These are phyloP conservation scores for Botrytis cinerea DNA, from an alignment of 2,329 filamentous ascomycete genomes.

Conservation along the genomic window DNA sequence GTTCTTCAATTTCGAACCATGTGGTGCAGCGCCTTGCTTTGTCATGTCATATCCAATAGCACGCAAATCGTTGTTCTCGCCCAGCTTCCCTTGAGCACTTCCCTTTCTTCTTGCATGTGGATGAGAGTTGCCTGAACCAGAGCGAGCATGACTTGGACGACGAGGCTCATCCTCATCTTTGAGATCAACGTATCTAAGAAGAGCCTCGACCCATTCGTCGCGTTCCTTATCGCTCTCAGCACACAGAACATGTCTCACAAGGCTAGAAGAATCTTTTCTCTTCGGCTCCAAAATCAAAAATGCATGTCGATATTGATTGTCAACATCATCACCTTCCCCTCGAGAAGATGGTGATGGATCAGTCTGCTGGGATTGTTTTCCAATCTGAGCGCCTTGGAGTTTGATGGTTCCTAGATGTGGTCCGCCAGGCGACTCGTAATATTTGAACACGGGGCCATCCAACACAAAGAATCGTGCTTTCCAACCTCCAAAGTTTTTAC, in stretches of 20 bases:
- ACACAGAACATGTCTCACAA: constrained; percentile 91
- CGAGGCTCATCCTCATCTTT: constrained; percentile 62
- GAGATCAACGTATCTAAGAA: constrained; percentile 86
- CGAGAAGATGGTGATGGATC: constrained; percentile 62
- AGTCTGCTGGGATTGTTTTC: constrained; percentile 74
- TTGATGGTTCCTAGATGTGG: constrained; percentile 93
- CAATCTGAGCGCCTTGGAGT: constrained; percentile 86
- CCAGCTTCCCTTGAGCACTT: constrained; percentile 40
- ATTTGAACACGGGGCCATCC: constrained; percentile 73
- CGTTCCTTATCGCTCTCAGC: constrained; percentile 92
- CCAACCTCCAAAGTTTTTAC: constrained; percentile 99
- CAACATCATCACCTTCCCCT: constrained; percentile 67
- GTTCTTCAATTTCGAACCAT: constrained; percentile 39
- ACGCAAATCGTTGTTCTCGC: constrained; percentile 44
- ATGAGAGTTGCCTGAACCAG: constrained; percentile 44
- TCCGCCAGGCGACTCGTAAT: constrained; percentile 89
- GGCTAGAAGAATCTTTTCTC: constrained; percentile 85
- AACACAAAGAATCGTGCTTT: constrained; percentile 78
- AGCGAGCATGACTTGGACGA: constrained; percentile 46
- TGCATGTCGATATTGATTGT: constrained; percentile 95
- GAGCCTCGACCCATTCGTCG: constrained; percentile 88
- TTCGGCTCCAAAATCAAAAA: constrained; percentile 95
- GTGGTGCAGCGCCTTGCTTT: constrained; percentile 42
- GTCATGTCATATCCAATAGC: constrained; percentile 44
- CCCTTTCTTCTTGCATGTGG: constrained; percentile 51